Percentiles rank a stretch among this genome's conserved stretches.
Evolutionary conservation across 2,329 filamentous ascomycete species (phyloP).

Genomic region (Metarhizium sp.): DNA sequence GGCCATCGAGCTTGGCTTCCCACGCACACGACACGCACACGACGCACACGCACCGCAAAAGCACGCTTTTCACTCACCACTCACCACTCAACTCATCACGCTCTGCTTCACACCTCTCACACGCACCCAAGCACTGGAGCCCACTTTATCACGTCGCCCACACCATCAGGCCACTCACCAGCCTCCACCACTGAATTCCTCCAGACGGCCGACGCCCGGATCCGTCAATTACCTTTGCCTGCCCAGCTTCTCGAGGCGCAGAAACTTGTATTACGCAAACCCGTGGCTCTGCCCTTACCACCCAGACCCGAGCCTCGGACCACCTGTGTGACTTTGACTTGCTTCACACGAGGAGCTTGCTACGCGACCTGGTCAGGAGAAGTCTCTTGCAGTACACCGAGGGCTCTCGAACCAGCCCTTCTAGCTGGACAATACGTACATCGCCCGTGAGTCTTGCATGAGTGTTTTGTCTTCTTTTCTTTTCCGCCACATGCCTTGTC

Average conservation of each 20-base stretch:
- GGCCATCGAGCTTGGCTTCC: background rate
- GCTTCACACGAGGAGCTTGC: conserved; percentile 9
- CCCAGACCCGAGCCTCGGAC: conserved; percentile 11
- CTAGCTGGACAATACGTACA: conserved; percentile 15
- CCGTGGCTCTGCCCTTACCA: conserved; percentile 10
- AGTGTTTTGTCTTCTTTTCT: conserved; percentile 6
- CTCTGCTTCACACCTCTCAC: background rate
- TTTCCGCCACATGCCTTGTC: background rate
- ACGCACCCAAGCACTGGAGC: background rate
- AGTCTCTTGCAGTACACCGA: conserved; percentile 11
- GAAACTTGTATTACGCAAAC: conserved; percentile 15
- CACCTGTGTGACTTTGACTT: conserved; percentile 14
- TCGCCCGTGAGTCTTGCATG: conserved; percentile 25
- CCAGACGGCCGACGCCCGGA: conserved; percentile 1
- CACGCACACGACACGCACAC: background rate
- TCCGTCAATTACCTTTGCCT: conserved; percentile 8
- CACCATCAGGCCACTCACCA: conserved; percentile 1
- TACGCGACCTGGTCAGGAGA: conserved; percentile 10
- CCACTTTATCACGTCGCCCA: background rate
- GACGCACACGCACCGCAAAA: background rate
- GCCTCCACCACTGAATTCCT: conserved; percentile 1
- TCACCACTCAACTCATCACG: background rate
- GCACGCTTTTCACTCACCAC: background rate
- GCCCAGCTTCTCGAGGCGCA: conserved; percentile 8
- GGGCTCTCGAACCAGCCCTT: conserved; percentile 14